Conservation (phyloP, 2,329 filamentous ascomycete genomes). For the Botryosphaeria dothidea region DNA sequence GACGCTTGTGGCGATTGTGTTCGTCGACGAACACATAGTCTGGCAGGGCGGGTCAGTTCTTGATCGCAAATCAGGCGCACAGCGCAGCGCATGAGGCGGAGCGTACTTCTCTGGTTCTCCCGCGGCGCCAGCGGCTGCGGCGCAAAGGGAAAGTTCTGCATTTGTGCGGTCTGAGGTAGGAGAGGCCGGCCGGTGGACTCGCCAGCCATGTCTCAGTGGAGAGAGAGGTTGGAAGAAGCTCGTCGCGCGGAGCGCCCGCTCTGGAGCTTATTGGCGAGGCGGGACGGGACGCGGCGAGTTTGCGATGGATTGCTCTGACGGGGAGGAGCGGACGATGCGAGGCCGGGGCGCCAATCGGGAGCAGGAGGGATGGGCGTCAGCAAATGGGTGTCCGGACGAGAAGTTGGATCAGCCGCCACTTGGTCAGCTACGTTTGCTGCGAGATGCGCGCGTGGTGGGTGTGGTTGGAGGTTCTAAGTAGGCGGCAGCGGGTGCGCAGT, state of each 20-base stretch:
- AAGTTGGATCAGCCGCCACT: slow-evolving; percentile 13
- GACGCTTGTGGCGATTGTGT: slow-evolving; percentile 93
- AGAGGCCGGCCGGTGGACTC: slow-evolving; percentile 63
- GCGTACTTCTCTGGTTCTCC: slow-evolving; percentile 83
- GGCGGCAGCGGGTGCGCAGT: slow-evolving; percentile 17
- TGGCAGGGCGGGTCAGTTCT: slow-evolving; percentile 41
- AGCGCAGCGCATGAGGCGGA: slow-evolving; percentile 1
- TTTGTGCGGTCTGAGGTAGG: slow-evolving; percentile 66
- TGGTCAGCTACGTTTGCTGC: slow-evolving; percentile 7
- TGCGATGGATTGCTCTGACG: slow-evolving; percentile 17
- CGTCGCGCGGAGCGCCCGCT: slow-evolving; percentile 11
- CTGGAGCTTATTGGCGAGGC: slow-evolving; percentile 17
- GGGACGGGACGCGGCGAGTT: slow-evolving; percentile 15
- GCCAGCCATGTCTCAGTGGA: slow-evolving; percentile 56
- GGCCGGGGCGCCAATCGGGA: slow-evolving; percentile 19
- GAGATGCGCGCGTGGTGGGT: slow-evolving; percentile 1
- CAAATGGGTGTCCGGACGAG: neutral
- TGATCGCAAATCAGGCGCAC: neutral
- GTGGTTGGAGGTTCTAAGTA: slow-evolving; percentile 19
- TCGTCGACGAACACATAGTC: slow-evolving; percentile 99
- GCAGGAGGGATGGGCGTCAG: neutral
- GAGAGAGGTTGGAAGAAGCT: slow-evolving; percentile 17
- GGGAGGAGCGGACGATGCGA: slow-evolving; percentile 3
- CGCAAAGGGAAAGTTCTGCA: slow-evolving; percentile 77
- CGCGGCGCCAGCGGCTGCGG: slow-evolving; percentile 64